Evolutionary conservation across 306 rosid genomes (phyloP).

Genomic region (Gleditsia sinensis): DNA sequence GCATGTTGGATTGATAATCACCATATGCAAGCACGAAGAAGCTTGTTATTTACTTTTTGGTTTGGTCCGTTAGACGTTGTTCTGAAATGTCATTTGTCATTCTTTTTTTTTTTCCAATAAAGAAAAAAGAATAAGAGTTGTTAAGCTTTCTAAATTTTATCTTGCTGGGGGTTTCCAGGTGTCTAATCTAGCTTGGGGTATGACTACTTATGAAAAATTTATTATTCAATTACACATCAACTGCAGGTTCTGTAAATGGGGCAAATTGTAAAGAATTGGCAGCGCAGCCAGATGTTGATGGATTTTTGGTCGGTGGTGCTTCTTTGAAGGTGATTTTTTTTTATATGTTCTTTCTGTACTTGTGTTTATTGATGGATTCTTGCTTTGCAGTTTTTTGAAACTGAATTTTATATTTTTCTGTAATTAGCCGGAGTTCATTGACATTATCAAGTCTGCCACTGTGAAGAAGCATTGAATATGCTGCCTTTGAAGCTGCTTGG

Average conservation of each 20-base stretch:
- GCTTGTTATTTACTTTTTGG: neutral
- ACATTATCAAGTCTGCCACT: slow-evolving; percentile 80
- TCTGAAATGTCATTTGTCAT: neutral
- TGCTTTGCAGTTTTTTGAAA: slow-evolving; percentile 4
- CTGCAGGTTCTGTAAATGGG: slow-evolving; percentile 88
- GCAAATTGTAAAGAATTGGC: slow-evolving; percentile 88
- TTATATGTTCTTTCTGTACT: neutral
- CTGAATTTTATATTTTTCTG: slow-evolving; percentile 23
- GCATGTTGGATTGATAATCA: neutral
- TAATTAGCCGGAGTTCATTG: slow-evolving; percentile 71
- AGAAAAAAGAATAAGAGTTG: too few relatives aligned
- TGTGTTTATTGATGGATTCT: neutral
- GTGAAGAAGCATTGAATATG: slow-evolving; percentile 61
- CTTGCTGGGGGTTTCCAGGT: neutral
- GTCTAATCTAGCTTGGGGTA: neutral
- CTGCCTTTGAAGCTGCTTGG: slow-evolving; percentile 38
- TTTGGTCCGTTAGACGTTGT: neutral
- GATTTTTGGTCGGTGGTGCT: slow-evolving; percentile 97
- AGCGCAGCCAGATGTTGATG: slow-evolving; percentile 81
- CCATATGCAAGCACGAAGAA: neutral
- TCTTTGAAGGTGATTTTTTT: slow-evolving; percentile 62
- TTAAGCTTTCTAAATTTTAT: neutral
- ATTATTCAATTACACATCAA: neutral
- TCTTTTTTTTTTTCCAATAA: neutral
- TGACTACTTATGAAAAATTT: neutral